Percentiles rank a stretch among this genome's conserved stretches.
phyloP scores from a whole-genome alignment of 495 filamentous ascomycete species.

The Aspergillus ostianus region DNA sequence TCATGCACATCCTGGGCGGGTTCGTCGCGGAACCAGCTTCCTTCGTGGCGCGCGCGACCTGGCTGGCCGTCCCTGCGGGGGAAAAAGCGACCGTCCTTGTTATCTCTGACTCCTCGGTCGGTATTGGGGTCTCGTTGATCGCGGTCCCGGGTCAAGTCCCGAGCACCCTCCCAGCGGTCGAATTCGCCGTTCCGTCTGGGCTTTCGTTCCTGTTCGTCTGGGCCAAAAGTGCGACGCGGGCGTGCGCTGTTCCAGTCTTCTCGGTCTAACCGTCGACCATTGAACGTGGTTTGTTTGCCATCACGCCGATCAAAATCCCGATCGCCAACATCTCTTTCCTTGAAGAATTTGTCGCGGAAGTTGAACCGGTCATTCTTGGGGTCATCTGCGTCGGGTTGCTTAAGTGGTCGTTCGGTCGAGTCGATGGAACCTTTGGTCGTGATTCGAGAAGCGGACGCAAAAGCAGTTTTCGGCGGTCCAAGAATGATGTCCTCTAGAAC shows the following conservation, averaged over 20 bases:
- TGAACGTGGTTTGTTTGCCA: conserved; percentile 33
- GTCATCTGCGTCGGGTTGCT: conserved; percentile 49
- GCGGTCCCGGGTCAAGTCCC: conserved; percentile 47
- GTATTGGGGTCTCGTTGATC: conserved; percentile 49
- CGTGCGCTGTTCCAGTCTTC: conserved; percentile 61
- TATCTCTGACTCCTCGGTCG: conserved; percentile 36
- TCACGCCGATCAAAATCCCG: conserved; percentile 45
- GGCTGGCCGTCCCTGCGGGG: conserved; percentile 45
- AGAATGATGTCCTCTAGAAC: conserved; percentile 81
- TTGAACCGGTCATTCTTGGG: conserved; percentile 59
- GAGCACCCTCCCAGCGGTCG: conserved; percentile 50
- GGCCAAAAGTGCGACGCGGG: conserved; percentile 50
- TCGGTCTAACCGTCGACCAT: conserved; percentile 47
- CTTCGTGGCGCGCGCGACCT: conserved; percentile 50
- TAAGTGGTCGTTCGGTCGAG: conserved; percentile 44
- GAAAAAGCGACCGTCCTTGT: conserved; percentile 48
- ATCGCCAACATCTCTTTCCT: conserved; percentile 46
- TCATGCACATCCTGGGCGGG: conserved; percentile 53
- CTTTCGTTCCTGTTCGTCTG: conserved; percentile 55
- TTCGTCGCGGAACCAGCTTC: conserved; percentile 57
- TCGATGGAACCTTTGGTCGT: conserved; percentile 52
- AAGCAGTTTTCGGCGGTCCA: conserved; percentile 81
- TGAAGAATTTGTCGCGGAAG: conserved; percentile 55
- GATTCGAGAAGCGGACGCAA: conserved; percentile 75
- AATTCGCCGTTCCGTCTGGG: conserved; percentile 62